Conservation (phyloP, 2,329 filamentous ascomycete genomes). For the Aspergillus sp. region DNA sequence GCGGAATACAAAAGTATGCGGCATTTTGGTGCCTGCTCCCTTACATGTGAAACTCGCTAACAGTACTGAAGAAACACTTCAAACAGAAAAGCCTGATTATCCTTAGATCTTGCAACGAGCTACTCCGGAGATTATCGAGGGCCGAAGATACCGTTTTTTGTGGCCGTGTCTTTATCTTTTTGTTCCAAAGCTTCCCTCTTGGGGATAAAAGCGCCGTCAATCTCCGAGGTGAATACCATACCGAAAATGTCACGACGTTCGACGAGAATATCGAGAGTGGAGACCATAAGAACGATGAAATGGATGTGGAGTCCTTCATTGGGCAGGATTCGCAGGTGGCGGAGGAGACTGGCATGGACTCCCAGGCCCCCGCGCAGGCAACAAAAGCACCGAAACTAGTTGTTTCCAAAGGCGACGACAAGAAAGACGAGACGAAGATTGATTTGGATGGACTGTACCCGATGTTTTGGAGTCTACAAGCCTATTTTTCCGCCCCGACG, state of each 20-base stretch:
- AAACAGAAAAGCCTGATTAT: conserved; percentile 85
- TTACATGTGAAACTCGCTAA: conserved; percentile 20
- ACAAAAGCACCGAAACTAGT: conserved; percentile 26
- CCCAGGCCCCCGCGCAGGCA: conserved; percentile 14
- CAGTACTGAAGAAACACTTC: conserved; percentile 59
- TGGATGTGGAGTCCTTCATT: conserved; percentile 64
- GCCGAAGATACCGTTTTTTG: conserved; percentile 98
- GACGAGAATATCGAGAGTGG: conserved; percentile 55
- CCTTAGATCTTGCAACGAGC: conserved; percentile 90
- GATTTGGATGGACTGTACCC: conserved; percentile 78
- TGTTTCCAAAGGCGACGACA: conserved; percentile 21
- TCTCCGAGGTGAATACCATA: conserved; percentile 89
- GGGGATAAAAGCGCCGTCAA: conserved; percentile 98
- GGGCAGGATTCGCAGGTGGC: conserved; percentile 35
- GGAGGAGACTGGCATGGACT: conserved; percentile 23
- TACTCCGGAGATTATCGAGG: conserved; percentile 87
- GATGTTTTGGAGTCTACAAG: conserved; percentile 89
- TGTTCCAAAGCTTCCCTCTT: conserved; percentile 96
- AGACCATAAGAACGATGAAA: conserved; percentile 50
- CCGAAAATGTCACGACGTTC: conserved; percentile 87
- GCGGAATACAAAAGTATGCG: conserved; percentile 70
- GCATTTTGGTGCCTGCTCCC: background rate
- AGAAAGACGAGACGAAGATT: conserved; percentile 45
- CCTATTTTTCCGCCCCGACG: conserved; percentile 87
- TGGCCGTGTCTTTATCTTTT: conserved; percentile 94